Evolutionary conservation across 257 asterid genomes (phyloP).

Genomic region (Fraxinus cuspidata): DNA sequence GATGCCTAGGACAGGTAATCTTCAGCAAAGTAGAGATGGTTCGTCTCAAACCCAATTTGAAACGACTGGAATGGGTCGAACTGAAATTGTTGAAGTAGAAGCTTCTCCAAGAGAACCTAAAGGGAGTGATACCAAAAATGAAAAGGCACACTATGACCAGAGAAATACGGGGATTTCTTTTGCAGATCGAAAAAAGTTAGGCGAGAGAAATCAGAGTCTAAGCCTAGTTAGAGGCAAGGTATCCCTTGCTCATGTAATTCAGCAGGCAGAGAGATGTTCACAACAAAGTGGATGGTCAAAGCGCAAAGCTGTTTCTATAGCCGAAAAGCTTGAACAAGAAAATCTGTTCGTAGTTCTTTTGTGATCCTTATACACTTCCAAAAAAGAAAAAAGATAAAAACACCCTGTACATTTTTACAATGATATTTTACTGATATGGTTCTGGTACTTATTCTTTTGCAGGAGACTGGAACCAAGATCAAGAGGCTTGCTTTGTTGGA

Average conservation of each 20-base stretch:
- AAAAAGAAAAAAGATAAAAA: background rate
- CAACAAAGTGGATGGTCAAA: constrained; percentile 80
- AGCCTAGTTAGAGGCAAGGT: constrained; percentile 83
- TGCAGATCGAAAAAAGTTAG: constrained; percentile 41
- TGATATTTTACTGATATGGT: background rate
- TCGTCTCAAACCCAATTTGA: constrained; percentile 21
- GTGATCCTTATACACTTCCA: background rate
- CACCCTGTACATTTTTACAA: background rate
- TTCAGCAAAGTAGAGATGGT: constrained; percentile 32
- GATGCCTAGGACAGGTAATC: constrained; percentile 20
- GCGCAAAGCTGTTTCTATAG: constrained; percentile 85
- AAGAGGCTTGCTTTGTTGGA: constrained; percentile 58
- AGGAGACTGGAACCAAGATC: constrained; percentile 58
- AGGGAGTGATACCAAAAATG: background rate
- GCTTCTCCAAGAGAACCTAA: constrained; percentile 34
- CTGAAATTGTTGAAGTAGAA: constrained; percentile 74
- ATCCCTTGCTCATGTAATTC: constrained; percentile 90
- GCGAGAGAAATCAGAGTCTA: constrained; percentile 60
- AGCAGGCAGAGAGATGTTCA: constrained; percentile 75
- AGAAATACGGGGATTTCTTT: constrained; percentile 16
- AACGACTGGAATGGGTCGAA: constrained; percentile 35
- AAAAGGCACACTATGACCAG: background rate
- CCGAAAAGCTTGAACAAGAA: constrained; percentile 95
- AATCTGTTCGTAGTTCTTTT: constrained; percentile 57
- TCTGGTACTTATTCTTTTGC: constrained; percentile 11